Conservation (phyloP, 768 basidiomycete species). For the Rhizopogon vulgaris region DNA sequence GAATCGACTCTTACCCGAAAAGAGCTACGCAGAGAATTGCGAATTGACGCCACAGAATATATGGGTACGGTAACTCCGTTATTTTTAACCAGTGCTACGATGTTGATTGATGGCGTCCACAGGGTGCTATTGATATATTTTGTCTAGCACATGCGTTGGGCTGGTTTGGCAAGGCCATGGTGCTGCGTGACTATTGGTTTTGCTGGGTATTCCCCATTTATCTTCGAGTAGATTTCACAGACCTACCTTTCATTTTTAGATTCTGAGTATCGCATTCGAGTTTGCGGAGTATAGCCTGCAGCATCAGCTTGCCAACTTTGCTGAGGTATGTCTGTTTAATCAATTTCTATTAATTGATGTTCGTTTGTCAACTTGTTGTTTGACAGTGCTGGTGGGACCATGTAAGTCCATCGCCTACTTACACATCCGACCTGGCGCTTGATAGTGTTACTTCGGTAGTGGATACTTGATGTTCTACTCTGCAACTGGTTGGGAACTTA, state of each 20-base stretch:
- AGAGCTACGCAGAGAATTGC: constrained; percentile 83
- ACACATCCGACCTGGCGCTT: constrained; percentile 6
- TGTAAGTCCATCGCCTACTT: constrained; percentile 37
- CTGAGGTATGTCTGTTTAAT: constrained; percentile 51
- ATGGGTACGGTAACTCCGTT: constrained; percentile 45
- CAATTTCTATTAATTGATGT: constrained; percentile 12
- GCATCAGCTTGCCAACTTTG: constrained; percentile 85
- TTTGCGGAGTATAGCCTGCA: constrained; percentile 84
- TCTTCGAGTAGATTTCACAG: constrained; percentile 1
- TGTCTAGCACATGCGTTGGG: constrained; percentile 81
- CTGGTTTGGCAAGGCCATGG: constrained; percentile 90
- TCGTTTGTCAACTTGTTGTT: background rate
- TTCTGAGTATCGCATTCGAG: constrained; percentile 82
- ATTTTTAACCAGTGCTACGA: background rate
- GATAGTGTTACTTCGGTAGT: constrained; percentile 37
- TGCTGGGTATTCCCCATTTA: constrained; percentile 60
- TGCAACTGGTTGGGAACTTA: constrained; percentile 90
- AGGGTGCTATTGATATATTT: constrained; percentile 84
- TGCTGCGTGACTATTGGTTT: constrained; percentile 89
- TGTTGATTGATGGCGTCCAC: background rate
- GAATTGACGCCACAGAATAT: constrained; percentile 52
- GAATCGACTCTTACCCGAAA: constrained; percentile 72
- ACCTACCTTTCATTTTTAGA: constrained; percentile 37
- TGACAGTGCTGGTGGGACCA: constrained; percentile 90
- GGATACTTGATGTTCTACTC: constrained; percentile 79